Evolutionary conservation across 192 early-diverging fungal species (phyloP), one percentile per base, ranked within the genome.

Genomic region (Coemansia sp.): DNA sequence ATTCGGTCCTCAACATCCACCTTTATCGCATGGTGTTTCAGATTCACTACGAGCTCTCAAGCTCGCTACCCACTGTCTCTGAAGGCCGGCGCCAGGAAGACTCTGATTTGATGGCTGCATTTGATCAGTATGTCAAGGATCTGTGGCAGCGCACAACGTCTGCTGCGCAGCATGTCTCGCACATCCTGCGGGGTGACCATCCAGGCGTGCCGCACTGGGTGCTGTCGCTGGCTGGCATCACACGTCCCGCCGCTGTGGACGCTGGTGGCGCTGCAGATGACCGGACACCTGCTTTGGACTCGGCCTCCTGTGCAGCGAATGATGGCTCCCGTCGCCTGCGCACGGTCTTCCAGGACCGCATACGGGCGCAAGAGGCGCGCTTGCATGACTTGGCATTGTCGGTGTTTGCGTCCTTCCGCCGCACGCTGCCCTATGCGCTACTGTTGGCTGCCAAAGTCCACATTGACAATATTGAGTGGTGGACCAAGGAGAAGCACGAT

Each of bases 11-110:
- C 27, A 75, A 75, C 49, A 75, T 75, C 31, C 71, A 75, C 21
- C 60, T 75, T 14, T 75, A 75, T 39, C 71, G 71, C 36, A 75
- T 75, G 65, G 71, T 75, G 13, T 75, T 75, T 31, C 71, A 75
- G 61, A 60, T 75, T 23, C 71, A 75, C 57, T 75, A 68, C 31
- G 71, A 75, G 59, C 53, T 68, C 5, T 68, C 71, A 10, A 60
- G 60, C 41, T 68, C 71, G n/a, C 53, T 75, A 46, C 60, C 65
- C 0, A 14, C 14, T 10, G 40, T 42, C 40, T 49, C 57, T 3
- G 52, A 37, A 14, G 42, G 39, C 14, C 71, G 71, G 27, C 32
- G 46, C 25, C 25, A 63, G 11, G 71, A 75, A 32, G 71, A 75
- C 43, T 45, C 15, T 1, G 57, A 64, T 17, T 36, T 75, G 61